Percentiles rank a stretch among this genome's conserved stretches.
Conservation (phyloP, 192 early-diverging fungal genomes). For the Coemansia sp. region DNA sequence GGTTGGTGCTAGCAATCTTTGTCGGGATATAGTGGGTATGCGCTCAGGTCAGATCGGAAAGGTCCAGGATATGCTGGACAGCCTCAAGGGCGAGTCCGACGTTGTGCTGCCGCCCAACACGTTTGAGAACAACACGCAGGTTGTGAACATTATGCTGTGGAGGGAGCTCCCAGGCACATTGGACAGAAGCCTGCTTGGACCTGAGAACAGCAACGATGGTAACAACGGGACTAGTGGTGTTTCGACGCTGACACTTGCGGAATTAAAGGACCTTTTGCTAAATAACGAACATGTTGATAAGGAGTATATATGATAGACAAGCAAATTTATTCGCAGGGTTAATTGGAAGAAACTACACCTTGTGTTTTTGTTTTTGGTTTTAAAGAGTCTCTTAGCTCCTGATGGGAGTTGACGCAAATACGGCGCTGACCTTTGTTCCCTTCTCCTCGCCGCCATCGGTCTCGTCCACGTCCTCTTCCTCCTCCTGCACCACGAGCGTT, state of each 20-base stretch:
- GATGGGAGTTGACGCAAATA: neutral
- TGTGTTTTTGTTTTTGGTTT: neutral
- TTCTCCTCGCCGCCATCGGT: neutral
- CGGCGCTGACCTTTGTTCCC: neutral
- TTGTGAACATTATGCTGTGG: slow-evolving; percentile 31
- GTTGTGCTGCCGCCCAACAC: slow-evolving; percentile 4
- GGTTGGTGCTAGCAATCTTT: slow-evolving; percentile 8
- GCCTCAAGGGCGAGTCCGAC: slow-evolving; percentile 12
- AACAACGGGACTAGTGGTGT: too few species aligned
- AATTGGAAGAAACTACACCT: slow-evolving; percentile 7
- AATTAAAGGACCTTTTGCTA: slow-evolving; percentile 29
- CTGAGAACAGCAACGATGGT: neutral
- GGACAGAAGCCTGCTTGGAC: slow-evolving; percentile 17
- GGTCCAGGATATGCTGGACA: slow-evolving; percentile 10
- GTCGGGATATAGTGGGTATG: slow-evolving; percentile 10
- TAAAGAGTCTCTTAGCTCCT: slow-evolving; percentile 1
- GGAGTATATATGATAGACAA: neutral
- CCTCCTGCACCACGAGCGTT: slow-evolving; percentile 34
- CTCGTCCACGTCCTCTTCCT: slow-evolving; percentile 20
- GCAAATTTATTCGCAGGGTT: neutral
- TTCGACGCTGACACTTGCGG: slow-evolving; percentile 22
- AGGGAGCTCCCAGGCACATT: slow-evolving; percentile 34
- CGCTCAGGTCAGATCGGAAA: slow-evolving; percentile 22
- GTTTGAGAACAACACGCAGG: slow-evolving; percentile 38
- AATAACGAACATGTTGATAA: neutral